Base-by-base conservation (phyloP, 2,329 filamentous ascomycete species). In the Pseudogymnoascus sp. region DNA sequence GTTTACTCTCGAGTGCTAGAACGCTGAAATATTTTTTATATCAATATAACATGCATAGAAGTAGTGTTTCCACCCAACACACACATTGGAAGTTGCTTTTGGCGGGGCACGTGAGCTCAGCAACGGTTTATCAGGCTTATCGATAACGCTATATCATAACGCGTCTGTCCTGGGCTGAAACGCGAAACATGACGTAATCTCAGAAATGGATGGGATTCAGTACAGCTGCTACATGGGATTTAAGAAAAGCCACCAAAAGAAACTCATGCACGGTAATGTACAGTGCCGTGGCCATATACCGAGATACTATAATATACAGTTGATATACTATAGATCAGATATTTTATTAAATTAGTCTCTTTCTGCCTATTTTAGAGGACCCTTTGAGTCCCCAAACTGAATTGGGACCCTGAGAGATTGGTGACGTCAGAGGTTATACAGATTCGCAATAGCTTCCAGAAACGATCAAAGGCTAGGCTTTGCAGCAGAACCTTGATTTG, bases 401-500 rank as follows among this genome's bases (percentile, higher is more conserved):
- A 5, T 54, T 54, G 29, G 44, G 26, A 54, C 47, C 29, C 29
- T 54, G 47, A 33, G 29, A 17, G 29, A 13, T 41, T 54, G n/a
- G 47, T 54, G 47, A 54, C 47, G 47, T 54, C 47, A 54, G 47
- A 17, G 3, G 47, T 33, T 33, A 54, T 33, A 54, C 47, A 33
- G 47, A 54, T 54, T 54, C 26, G 47, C 26, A 54, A 54, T 54
- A 54, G 47, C 47, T 54, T 54, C 47, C 47, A 33, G 7, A 54
- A 33, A 54, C 21, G 47, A n/a, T 15, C 47, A 54, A 54, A 54
- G 47, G 10, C 47, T 54, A 54, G 47, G 47, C 26, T 33, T 21
- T 33, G 15, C 2, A 33, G 31, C 11, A 33, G 17, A 54, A 54
- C 15, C 47, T 33, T 54, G 47, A 33, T 54, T 54, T 54, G 47